Conservation (phyloP, 352 stramenopile genomes). For the Globisporangium spinosum region DNA sequence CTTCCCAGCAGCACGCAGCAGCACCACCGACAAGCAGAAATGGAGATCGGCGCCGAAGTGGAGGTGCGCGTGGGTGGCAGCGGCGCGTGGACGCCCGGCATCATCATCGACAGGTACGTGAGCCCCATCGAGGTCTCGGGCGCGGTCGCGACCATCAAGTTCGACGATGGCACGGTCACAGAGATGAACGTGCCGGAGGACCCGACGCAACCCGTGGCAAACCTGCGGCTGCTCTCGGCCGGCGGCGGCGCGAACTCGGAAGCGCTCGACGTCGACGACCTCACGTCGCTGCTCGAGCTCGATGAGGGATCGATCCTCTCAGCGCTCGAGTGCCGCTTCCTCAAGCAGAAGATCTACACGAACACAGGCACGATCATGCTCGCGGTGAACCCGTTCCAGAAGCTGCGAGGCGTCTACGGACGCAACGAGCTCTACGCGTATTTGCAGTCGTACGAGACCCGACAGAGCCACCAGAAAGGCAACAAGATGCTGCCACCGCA, state of each 20-base stretch:
- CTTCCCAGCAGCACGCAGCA: not conserved
- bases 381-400: constrained; percentile 83
- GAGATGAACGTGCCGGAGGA: constrained; percentile 47
- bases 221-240: constrained; percentile 28
- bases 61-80: constrained; percentile 42
- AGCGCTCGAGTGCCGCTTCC: constrained; percentile 69
- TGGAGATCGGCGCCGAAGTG: constrained; percentile 67
- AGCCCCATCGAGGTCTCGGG: constrained; percentile 47
- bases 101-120: constrained; percentile 62
- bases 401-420: constrained; percentile 63
- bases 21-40: constrained; percentile 16
- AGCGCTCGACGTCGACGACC: constrained; percentile 67
- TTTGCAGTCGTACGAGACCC: constrained; percentile 54
- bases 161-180: constrained; percentile 50
- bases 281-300: constrained; percentile 79
- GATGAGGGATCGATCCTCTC: constrained; percentile 63
- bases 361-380: constrained; percentile 80
- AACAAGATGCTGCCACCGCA: constrained; percentile 55
- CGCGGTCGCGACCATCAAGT: constrained; percentile 59
- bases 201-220: constrained; percentile 18
- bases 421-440: constrained; percentile 53
- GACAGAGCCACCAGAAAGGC: constrained; percentile 26
- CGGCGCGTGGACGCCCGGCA: constrained; percentile 45
- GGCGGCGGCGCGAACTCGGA: not conserved
- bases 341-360: constrained; percentile 79